Evolutionary conservation across 768 basidiomycete species (phyloP).

Genomic region (Paxillus involutus): DNA sequence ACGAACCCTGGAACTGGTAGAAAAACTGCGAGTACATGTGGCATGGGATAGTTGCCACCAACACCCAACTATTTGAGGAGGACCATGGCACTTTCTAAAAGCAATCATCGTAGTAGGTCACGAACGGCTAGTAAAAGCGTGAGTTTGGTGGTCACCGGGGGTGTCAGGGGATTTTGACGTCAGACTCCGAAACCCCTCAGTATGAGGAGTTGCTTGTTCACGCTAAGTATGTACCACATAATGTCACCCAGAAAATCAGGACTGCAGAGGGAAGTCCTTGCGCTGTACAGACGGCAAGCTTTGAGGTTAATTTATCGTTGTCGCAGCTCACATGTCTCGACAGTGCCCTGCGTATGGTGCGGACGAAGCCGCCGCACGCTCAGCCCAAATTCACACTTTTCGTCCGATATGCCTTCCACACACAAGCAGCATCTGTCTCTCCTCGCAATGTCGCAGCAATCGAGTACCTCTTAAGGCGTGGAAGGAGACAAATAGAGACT

Average conservation of each 20-base stretch:
- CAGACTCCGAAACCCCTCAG: background rate
- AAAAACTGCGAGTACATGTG: conserved; percentile 10
- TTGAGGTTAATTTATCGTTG: background rate
- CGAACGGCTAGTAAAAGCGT: no score
- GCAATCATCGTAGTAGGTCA: conserved; percentile 16
- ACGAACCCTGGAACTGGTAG: conserved; percentile 3
- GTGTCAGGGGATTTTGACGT: conserved; percentile 14
- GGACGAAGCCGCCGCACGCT: conserved; percentile 58
- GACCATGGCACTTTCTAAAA: conserved; percentile 12
- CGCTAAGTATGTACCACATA: background rate
- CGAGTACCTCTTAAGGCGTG: conserved; percentile 76
- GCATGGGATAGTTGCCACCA: conserved; percentile 9
- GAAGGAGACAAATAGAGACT: conserved; percentile 63
- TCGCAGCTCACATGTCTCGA: conserved; percentile 5
- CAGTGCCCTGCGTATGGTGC: conserved; percentile 77
- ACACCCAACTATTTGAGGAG: conserved; percentile 1
- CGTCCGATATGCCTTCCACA: conserved; percentile 68
- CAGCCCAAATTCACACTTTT: conserved; percentile 67
- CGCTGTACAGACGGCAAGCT: conserved; percentile 56
- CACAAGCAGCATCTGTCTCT: conserved; percentile 58
- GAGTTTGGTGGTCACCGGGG: conserved; percentile 11
- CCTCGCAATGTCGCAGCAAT: conserved; percentile 67
- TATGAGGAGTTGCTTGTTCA: background rate
- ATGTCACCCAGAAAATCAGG: conserved; percentile 43
- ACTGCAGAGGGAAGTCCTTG: conserved; percentile 51